Percentiles rank a stretch among this genome's conserved stretches.
These are phyloP conservation scores for Zygoascus biomembranicola DNA, from an alignment of 805 yeast genomes.

Conservation along the genomic window DNA sequence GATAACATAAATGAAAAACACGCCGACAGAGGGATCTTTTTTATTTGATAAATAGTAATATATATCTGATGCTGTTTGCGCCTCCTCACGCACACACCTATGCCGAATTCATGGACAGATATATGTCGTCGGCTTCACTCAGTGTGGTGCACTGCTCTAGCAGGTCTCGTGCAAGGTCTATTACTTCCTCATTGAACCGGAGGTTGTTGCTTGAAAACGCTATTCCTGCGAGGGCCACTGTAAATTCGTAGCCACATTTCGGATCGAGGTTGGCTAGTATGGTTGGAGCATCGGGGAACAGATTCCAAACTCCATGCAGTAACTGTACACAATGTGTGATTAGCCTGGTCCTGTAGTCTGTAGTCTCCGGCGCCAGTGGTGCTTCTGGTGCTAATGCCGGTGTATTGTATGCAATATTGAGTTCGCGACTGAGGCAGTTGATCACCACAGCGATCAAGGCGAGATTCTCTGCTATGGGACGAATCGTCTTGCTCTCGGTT, in stretches of 20 bases:
- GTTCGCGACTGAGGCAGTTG: neutral
- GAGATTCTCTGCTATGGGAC: neutral
- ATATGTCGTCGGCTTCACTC: conserved; percentile 73
- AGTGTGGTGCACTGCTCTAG: conserved; percentile 60
- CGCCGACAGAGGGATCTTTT: neutral
- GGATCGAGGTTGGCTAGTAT: conserved; percentile 6
- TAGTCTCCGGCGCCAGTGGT: neutral
- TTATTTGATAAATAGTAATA: neutral
- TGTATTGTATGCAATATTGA: neutral
- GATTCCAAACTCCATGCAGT: conserved; percentile 13
- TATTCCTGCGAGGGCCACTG: conserved; percentile 22
- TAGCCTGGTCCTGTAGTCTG: neutral
- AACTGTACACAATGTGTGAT: conserved; percentile 6
- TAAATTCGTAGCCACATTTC: conserved; percentile 15
- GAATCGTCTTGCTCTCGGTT: neutral
- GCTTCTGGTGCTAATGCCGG: neutral
- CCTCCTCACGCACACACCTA: neutral
- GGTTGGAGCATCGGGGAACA: conserved; percentile 5
- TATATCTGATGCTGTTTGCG: neutral
- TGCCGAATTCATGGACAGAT: conserved; percentile 42
- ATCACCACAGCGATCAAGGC: neutral
- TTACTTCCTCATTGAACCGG: conserved; percentile 51
- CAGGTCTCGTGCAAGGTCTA: conserved; percentile 63
- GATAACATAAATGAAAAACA: neutral
- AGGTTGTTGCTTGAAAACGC: conserved; percentile 16